Evolutionary conservation across 257 asterid genomes (phyloP).

Genomic region (Solanum etuberosum): DNA sequence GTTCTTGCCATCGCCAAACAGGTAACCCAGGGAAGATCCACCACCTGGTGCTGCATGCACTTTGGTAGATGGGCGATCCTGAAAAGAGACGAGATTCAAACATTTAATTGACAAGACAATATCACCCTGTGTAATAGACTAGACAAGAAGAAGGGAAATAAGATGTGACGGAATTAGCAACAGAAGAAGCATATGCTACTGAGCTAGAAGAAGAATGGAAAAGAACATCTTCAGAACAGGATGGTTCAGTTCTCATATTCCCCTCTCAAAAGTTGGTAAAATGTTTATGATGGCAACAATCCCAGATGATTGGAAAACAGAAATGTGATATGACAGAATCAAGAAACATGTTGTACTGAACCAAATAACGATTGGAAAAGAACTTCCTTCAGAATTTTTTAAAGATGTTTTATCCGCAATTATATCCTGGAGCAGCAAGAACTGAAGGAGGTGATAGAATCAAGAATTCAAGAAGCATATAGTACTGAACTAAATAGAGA

Average conservation of each 20-base stretch:
- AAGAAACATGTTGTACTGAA: neutral
- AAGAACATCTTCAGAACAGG: neutral
- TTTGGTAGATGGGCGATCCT: slow-evolving; percentile 20
- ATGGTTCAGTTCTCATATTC: neutral
- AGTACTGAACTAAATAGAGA: neutral
- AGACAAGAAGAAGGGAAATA: neutral
- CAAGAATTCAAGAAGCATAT: neutral
- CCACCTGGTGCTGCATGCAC: slow-evolving; percentile 18
- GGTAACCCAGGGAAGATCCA: slow-evolving; percentile 14
- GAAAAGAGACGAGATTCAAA: neutral
- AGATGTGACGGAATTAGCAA: neutral
- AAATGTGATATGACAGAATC: neutral
- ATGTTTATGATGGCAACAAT: neutral
- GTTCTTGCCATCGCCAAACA: slow-evolving; percentile 6
- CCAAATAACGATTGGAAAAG: neutral
- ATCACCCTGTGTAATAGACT: neutral
- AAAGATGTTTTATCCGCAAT: neutral
- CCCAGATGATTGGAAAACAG: neutral
- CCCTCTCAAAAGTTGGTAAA: neutral
- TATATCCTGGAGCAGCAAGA: neutral
- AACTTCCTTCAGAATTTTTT: neutral
- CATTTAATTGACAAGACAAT: neutral
- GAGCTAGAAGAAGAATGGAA: neutral
- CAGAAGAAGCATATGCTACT: neutral
- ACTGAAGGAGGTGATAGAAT: neutral